Conservation (phyloP, 1,284 basidiomycete genomes). For the Porodaedalea pini region DNA sequence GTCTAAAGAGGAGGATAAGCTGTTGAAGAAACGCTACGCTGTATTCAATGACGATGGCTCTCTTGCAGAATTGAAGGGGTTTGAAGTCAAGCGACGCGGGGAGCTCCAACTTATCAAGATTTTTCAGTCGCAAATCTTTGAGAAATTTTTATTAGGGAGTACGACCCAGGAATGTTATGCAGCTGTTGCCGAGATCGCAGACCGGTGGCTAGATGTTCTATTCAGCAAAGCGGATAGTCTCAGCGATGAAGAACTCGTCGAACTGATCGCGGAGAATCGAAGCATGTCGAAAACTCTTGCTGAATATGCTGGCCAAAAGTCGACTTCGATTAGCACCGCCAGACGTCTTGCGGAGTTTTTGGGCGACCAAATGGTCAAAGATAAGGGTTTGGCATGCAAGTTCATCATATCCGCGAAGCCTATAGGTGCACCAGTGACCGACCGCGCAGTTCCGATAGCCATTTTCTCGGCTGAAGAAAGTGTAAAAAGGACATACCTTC, state of each 20-base stretch:
- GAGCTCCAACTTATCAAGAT: slow-evolving; percentile 99
- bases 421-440: slow-evolving; percentile 91
- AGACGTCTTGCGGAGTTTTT: slow-evolving; percentile 94
- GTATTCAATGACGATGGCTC: slow-evolving; percentile 99
- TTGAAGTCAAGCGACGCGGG: slow-evolving; percentile 97
- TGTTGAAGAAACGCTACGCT: slow-evolving; percentile 98
- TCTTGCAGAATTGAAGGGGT: slow-evolving; percentile 96
- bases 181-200: slow-evolving; percentile 89
- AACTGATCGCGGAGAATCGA: slow-evolving; percentile 97
- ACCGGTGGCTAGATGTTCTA: slow-evolving; percentile 97
- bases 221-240: slow-evolving; percentile 84
- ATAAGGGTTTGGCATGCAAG: slow-evolving; percentile 98
- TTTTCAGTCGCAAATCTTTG: slow-evolving; percentile 98
- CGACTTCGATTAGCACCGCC: slow-evolving; percentile 97
- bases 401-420: slow-evolving; percentile 98
- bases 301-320: slow-evolving; percentile 96
- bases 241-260: slow-evolving; percentile 90
- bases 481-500: slow-evolving; percentile 87
- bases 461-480: slow-evolving; percentile 96
- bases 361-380: slow-evolving; percentile 98
- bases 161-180: slow-evolving; percentile 96
- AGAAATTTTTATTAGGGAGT: slow-evolving; percentile 90
- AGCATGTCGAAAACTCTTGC: slow-evolving; percentile 97
- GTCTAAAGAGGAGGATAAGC: slow-evolving; percentile 98
- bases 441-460: slow-evolving; percentile 96